A percentile compares a stretch with the other conserved stretches of the same genome.
Evolutionary conservation across 495 filamentous ascomycete species (phyloP).

Genomic region (Xylaria intraflava): DNA sequence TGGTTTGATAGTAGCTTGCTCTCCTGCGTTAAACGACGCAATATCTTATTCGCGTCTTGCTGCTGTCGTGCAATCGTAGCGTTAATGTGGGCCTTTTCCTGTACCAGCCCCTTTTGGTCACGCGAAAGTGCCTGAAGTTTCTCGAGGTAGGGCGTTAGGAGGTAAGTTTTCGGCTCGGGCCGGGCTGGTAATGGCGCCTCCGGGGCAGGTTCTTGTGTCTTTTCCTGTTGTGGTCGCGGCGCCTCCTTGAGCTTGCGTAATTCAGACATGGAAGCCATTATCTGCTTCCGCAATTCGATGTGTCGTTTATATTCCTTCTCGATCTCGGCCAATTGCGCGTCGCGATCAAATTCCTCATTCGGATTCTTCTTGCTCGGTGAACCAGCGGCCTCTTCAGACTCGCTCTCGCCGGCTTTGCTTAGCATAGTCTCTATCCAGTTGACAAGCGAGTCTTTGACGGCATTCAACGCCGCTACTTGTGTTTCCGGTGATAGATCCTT

Average conservation of each 20-base stretch:
- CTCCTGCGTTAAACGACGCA: slow-evolving; percentile 60
- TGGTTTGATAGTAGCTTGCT: slow-evolving; percentile 62
- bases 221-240: background rate
- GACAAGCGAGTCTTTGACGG: slow-evolving; percentile 59
- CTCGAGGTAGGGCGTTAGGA: slow-evolving; percentile 50
- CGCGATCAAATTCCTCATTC: slow-evolving; percentile 41
- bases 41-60: slow-evolving; percentile 46
- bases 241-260: slow-evolving; percentile 15
- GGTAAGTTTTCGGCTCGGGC: slow-evolving; percentile 30
- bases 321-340: slow-evolving; percentile 33
- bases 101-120: slow-evolving; percentile 54
- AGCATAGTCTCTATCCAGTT: slow-evolving; percentile 68
- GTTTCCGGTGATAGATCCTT: slow-evolving; percentile 27
- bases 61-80: slow-evolving; percentile 53
- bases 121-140: slow-evolving; percentile 51
- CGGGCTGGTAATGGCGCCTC: slow-evolving; percentile 17
- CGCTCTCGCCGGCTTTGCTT: slow-evolving; percentile 41
- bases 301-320: slow-evolving; percentile 47
- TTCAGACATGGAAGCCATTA: slow-evolving; percentile 28
- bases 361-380: slow-evolving; percentile 35
- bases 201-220: slow-evolving; percentile 8
- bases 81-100: slow-evolving; percentile 59
- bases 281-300: slow-evolving; percentile 36
- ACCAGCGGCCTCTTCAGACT: slow-evolving; percentile 31
- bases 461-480: slow-evolving; percentile 43